Evolutionary conservation across 2,329 filamentous ascomycete species (phyloP).

Genomic region (Fusarium miscanthi): DNA sequence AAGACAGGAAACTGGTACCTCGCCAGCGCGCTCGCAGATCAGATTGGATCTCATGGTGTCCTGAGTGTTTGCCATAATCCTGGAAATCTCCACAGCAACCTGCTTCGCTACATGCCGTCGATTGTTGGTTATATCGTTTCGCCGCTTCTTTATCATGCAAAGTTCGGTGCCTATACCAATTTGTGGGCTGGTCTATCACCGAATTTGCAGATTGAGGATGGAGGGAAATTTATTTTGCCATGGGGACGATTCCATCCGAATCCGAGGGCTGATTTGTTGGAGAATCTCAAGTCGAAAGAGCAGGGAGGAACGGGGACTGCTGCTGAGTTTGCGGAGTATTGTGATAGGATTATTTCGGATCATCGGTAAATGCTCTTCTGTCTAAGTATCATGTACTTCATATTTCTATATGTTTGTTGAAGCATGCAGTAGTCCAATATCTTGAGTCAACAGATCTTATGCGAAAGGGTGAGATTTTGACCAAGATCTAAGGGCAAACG

Average conservation of each 20-base stretch:
- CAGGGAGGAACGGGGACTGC: constrained; percentile 18
- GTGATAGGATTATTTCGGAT: constrained; percentile 2
- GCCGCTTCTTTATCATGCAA: constrained; percentile 17
- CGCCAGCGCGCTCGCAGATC: not conserved
- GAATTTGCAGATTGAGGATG: constrained; percentile 15
- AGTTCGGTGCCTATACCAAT: constrained; percentile 19
- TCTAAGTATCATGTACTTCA: not conserved
- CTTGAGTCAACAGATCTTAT: not conserved
- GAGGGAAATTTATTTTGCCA: constrained; percentile 17
- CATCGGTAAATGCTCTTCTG: not conserved
- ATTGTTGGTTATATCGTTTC: not conserved
- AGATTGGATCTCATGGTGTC: not conserved
- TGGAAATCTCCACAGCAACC: constrained; percentile 21
- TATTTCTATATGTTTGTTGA: no score
- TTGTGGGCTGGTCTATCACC: constrained; percentile 13
- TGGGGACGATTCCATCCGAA: constrained; percentile 17
- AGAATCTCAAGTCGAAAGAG: constrained; percentile 8
- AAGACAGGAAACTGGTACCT: constrained; percentile 36
- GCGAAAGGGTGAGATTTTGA: not conserved
- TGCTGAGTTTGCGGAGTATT: constrained; percentile 19
- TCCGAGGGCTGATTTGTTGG: constrained; percentile 13
- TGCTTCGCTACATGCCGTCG: constrained; percentile 22
- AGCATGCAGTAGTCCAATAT: not conserved
- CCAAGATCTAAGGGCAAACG: not conserved
- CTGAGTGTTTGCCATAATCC: constrained; percentile 27